These are phyloP conservation scores for Arxiozyma bovina DNA, from an alignment of 1,139 yeast genomes.

Conservation along the genomic window DNA sequence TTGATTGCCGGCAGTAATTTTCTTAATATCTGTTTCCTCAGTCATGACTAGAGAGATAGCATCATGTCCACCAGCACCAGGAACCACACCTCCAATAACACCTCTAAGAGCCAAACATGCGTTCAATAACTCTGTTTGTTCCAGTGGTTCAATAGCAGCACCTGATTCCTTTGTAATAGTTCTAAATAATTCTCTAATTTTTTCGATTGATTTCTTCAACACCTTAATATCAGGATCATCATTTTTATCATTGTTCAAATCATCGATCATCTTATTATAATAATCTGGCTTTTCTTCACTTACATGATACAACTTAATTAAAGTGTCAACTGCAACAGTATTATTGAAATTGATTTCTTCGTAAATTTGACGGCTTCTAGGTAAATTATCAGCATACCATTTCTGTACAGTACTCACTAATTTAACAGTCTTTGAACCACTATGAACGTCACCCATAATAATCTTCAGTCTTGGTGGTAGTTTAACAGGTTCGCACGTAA, in stretches of 20 bases:
- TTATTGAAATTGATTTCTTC: conserved; percentile 50
- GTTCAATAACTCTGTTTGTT: conserved; percentile 68
- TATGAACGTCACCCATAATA: conserved; percentile 86
- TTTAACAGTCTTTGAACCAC: conserved; percentile 91
- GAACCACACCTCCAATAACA: conserved; percentile 88
- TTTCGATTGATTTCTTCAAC: conserved; percentile 35
- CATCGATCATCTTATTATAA: conserved; percentile 27
- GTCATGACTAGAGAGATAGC: conserved; percentile 70
- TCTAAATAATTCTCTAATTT: conserved; percentile 49
- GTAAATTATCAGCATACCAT: conserved; percentile 56
- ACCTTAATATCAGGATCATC: conserved; percentile 15
- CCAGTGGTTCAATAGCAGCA: conserved; percentile 81
- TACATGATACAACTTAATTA: conserved; percentile 30
- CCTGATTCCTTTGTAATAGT: conserved; percentile 54
- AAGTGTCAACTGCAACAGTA: conserved; percentile 39
- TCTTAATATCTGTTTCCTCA: conserved; percentile 37
- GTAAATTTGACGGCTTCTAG: conserved; percentile 47
- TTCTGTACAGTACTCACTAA: conserved; percentile 64
- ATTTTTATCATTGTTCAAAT: conserved; percentile 9
- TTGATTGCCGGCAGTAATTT: conserved; percentile 26
- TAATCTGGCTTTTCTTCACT: conserved; percentile 24
- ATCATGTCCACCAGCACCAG: conserved; percentile 98
- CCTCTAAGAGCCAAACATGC: conserved; percentile 52
- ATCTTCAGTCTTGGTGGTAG: conserved; percentile 62
- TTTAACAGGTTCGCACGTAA: conserved; percentile 43